phyloP scores from a whole-genome alignment of 148 eudicot genomes.

The Talinum fruticosum region DNA sequence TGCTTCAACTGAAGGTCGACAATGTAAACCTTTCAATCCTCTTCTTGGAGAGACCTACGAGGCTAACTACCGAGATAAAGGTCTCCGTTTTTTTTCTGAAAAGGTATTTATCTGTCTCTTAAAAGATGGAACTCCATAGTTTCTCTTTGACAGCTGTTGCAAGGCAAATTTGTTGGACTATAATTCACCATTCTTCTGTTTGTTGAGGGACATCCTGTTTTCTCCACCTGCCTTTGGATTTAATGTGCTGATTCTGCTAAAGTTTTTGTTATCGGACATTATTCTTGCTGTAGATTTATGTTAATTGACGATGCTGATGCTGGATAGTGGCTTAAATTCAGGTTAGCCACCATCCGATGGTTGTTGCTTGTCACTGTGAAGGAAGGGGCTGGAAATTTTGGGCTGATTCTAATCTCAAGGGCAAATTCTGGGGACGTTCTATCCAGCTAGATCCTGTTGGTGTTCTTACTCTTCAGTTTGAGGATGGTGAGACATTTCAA shows the following conservation, averaged over 20 bases:
- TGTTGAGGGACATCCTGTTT: background rate
- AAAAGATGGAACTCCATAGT: background rate
- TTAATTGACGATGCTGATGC: no score
- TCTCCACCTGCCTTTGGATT: no score
- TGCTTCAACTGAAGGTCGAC: conserved; percentile 98
- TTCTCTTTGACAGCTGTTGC: background rate
- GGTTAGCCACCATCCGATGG: conserved; percentile 94
- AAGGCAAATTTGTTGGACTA: background rate
- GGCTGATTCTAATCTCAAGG: conserved; percentile 93
- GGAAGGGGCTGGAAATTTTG: conserved; percentile 91
- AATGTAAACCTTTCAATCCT: conserved; percentile 98
- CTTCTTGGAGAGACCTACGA: conserved; percentile 98
- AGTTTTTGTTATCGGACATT: no score
- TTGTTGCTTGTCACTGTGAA: conserved; percentile 93
- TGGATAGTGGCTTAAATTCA: conserved; percentile 25
- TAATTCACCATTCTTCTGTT: background rate
- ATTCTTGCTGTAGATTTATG: no score
- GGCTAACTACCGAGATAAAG: conserved; percentile 95
- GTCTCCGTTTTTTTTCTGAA: conserved; percentile 88
- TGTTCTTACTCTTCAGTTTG: conserved; percentile 73
- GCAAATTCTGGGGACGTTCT: conserved; percentile 95
- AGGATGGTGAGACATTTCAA: conserved; percentile 84
- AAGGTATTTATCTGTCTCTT: conserved; percentile 46
- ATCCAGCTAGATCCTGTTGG: conserved; percentile 93
- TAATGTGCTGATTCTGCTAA: no score